These are phyloP conservation scores for Neurospora sp. DNA, from an alignment of 495 filamentous ascomycete species.

Conservation along the genomic window DNA sequence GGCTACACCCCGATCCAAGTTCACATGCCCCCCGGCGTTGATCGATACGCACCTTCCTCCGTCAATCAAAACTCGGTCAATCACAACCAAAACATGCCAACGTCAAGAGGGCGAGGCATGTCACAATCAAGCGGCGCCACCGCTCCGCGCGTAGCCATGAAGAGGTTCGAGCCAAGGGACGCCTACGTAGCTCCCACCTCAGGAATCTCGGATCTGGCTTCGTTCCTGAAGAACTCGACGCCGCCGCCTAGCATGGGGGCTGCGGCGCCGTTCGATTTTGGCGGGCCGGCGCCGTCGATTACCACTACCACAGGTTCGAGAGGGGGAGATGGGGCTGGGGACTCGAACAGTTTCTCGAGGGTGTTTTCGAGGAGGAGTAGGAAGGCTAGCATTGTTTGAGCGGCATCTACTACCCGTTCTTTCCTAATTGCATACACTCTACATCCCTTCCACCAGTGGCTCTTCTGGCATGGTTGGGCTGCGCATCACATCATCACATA, in stretches of 20 bases:
- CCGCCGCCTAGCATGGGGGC: slow-evolving; percentile 43
- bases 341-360: slow-evolving; percentile 7
- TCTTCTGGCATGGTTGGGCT: not conserved
- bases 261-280: slow-evolving; percentile 1
- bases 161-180: slow-evolving; percentile 44
- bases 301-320: not conserved
- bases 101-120: not conserved
- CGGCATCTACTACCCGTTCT: not conserved
- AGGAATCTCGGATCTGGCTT: slow-evolving; percentile 63
- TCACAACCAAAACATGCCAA: slow-evolving; percentile 1
- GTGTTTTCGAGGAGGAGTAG: slow-evolving; percentile 14
- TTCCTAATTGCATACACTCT: not conserved
- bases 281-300: not conserved
- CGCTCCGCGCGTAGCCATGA: slow-evolving; percentile 34
- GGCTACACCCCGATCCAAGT: slow-evolving; percentile 41
- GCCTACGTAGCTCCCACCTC: slow-evolving; percentile 26
- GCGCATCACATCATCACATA: not conserved
- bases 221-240: slow-evolving; percentile 67
- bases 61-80: not conserved
- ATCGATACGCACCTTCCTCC: slow-evolving; percentile 18
- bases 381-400: slow-evolving; percentile 18
- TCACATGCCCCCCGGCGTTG: slow-evolving; percentile 22
- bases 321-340: not conserved
- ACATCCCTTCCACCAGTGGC: not conserved
- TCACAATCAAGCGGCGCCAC: not conserved